Evolutionary conservation across 164 flowering plant genomes (phyloP).

Genomic region (Nymphaea thermarum): DNA sequence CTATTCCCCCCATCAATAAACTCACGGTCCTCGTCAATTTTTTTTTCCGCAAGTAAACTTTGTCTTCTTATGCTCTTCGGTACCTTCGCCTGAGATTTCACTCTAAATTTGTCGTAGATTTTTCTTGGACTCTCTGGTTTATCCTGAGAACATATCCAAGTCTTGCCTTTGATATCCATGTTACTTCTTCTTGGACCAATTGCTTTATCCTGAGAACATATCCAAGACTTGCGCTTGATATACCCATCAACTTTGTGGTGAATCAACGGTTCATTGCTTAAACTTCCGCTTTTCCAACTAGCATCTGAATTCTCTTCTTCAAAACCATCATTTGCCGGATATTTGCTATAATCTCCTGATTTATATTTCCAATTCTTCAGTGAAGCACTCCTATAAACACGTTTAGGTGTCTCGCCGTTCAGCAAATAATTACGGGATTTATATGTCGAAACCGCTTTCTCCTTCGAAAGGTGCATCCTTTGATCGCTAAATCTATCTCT

Average conservation of each 20-base stretch:
- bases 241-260: constrained; percentile 5
- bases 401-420: constrained; percentile 7
- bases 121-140: constrained; percentile 3
- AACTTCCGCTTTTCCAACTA: neutral
- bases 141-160: constrained; percentile 11
- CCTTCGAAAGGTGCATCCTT: neutral
- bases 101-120: neutral
- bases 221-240: constrained; percentile 8
- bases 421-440: constrained; percentile 9
- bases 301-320: neutral
- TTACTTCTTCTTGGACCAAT: constrained; percentile 8
- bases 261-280: neutral
- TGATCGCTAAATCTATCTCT: constrained; percentile 6
- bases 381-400: neutral
- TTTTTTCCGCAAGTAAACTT: neutral
- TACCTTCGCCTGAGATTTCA: neutral
- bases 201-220: constrained; percentile 11
- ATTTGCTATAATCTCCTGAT: neutral
- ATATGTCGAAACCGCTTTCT: constrained; percentile 4
- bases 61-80: neutral
- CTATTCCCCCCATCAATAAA: neutral
- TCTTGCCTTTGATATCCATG: constrained; percentile 9
- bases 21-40: neutral
- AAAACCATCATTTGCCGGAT: neutral
- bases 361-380: neutral